These are phyloP conservation scores for Pelargonium cotyledonis DNA, from an alignment of 441 rosid species.

Conservation along the genomic window DNA sequence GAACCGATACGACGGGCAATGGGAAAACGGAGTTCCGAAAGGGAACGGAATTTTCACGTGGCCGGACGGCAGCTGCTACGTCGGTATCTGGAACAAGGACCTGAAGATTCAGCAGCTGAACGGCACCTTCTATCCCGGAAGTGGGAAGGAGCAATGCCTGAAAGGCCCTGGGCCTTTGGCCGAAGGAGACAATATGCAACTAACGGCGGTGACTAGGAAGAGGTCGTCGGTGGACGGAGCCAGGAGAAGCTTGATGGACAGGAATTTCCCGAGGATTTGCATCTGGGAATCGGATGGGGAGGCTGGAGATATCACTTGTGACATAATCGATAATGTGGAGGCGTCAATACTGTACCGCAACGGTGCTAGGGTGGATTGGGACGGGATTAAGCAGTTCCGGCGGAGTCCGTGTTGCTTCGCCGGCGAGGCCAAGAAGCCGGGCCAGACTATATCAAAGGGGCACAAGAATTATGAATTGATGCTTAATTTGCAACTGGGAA, in stretches of 20 bases:
- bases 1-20: conserved; percentile 76
- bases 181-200: too few species aligned
- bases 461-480: conserved; percentile 89
- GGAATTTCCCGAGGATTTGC: conserved; percentile 35
- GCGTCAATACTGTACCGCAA: too few species aligned
- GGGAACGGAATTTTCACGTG: conserved; percentile 79
- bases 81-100: conserved; percentile 86
- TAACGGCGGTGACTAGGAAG: too few species aligned
- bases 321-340: conserved; percentile 33
- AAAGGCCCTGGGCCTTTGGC: too few species aligned
- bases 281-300: conserved; percentile 4
- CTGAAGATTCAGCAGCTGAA: conserved; percentile 43
- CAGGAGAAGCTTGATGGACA: neutral
- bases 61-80: conserved; percentile 75
- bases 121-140: conserved; percentile 73
- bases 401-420: too few species aligned
- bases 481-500: conserved; percentile 92
- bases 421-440: conserved; percentile 65
- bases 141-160: neutral
- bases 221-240: conserved; percentile 24
- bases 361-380: too few species aligned
- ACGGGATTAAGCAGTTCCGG: too few species aligned
- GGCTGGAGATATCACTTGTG: conserved; percentile 47
- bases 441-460: conserved; percentile 81
- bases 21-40: conserved; percentile 86